Base-by-base conservation (phyloP, 1,139 yeast genomes). In the Hemisphaericaspora xylanilytica region DNA sequence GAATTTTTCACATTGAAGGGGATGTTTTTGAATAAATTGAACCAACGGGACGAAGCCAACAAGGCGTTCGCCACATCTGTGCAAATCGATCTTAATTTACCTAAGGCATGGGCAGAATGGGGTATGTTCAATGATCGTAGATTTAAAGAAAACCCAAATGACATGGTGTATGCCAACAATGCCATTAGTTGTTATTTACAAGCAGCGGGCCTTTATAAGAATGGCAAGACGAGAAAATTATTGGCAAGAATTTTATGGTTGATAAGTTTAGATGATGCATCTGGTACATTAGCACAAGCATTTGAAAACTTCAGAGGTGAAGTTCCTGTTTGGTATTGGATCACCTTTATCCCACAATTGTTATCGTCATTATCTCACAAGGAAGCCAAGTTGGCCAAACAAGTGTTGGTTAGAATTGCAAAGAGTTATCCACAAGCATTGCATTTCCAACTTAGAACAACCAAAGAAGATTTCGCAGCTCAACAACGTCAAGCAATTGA, bases 21-120 rank as follows among this genome's bases (percentile, higher is more conserved):
- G 47, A 92, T 92, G 97, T 92, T 94, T 56, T 75, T 92, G 56
- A 95, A 95, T 26, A 92, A 89, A 59, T 70, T 92, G 52, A 82
- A 85, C 49, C 90, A 87, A 36, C 81, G 83, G 51, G 97, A 90
- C 45, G 97, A 92, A 54, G 98, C 99, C 7, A 90, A 92, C 58
- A 95, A 90, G 58, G 96, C 97, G 0, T 92, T 92, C 67, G 96
- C 97, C 1, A 86, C 97, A 1, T 96, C 98, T 3, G 97, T 94
- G 17, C 97, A 92, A 60, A 82, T 90, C 44, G 98, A 94, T 56
- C 75, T 90, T 51, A 88, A 89, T 52, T 66, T 92, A 40, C 96
- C 98, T 2, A 92, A 92, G 56, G 98, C 98, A 0, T 94, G 99
- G 99, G 97, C 97, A 2, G 97, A 94, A 60, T 94, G 98, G 98